Percentiles rank a stretch among this genome's conserved stretches.
phyloP scores from a whole-genome alignment of 2,329 filamentous ascomycete genomes.

The Tolypocladium sp. region DNA sequence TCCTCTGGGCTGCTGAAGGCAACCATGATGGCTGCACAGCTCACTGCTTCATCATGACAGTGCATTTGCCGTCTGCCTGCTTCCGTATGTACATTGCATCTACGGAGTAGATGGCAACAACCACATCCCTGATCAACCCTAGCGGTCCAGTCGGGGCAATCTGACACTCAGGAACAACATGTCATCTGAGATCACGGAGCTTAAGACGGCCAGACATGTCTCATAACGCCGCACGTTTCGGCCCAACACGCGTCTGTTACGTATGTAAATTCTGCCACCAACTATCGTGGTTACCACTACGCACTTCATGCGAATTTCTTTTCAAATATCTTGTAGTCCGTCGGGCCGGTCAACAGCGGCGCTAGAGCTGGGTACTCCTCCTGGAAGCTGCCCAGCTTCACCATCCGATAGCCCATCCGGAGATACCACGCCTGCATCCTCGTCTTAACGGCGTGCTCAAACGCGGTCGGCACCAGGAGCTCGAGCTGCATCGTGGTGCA shows the following conservation, averaged over 20 bases:
- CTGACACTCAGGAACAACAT: neutral
- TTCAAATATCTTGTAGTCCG: slow-evolving; percentile 18
- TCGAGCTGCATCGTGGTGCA: slow-evolving; percentile 19
- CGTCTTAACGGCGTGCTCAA: slow-evolving; percentile 15
- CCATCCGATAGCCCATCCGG: slow-evolving; percentile 16
- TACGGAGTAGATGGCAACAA: neutral
- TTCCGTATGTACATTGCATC: neutral
- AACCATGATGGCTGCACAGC: neutral
- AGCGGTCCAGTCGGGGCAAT: neutral
- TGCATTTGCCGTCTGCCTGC: neutral
- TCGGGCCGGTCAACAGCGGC: slow-evolving; percentile 14
- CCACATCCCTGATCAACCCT: neutral
- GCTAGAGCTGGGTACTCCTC: slow-evolving; percentile 17
- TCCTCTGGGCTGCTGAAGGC: neutral
- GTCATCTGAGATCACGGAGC: neutral
- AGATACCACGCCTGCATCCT: slow-evolving; percentile 18
- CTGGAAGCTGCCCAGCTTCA: slow-evolving; percentile 15
- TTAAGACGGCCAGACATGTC: neutral
- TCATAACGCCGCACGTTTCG: neutral
- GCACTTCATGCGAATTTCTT: slow-evolving; percentile 8
- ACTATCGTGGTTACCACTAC: neutral
- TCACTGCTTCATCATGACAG: neutral
- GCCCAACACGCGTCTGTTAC: neutral
- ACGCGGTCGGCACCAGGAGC: slow-evolving; percentile 15
- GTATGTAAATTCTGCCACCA: neutral